A percentile compares a stretch with the other conserved stretches of the same genome.
Conservation (phyloP, 495 filamentous ascomycete species). For the Hamigera avellanea region DNA sequence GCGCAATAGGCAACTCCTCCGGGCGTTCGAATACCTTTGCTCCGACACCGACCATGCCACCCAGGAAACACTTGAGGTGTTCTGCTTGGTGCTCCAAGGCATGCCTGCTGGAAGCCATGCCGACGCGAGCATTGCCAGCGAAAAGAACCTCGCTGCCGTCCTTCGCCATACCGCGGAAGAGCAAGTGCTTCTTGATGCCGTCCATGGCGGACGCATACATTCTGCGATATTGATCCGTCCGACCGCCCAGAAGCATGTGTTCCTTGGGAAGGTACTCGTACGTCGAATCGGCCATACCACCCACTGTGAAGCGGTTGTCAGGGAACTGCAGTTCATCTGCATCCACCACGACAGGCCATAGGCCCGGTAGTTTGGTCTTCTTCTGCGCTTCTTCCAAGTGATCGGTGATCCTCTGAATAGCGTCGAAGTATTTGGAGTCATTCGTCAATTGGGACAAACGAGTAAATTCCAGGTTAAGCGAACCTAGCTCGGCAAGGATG, state of each 20-base stretch:
- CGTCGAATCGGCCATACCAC: constrained; percentile 79
- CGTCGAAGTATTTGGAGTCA: constrained; percentile 83
- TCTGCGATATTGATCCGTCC: constrained; percentile 60
- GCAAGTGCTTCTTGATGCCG: constrained; percentile 60
- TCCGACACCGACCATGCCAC: constrained; percentile 49
- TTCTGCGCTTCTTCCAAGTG: constrained; percentile 64
- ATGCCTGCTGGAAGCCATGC: constrained; percentile 7
- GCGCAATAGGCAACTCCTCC: constrained; percentile 42
- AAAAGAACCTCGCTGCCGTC: constrained; percentile 69
- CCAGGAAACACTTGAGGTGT: constrained; percentile 51
- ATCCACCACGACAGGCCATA: constrained; percentile 76
- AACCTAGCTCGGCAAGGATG: constrained; percentile 73
- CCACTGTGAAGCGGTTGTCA: constrained; percentile 56
- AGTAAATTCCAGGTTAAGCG: constrained; percentile 85
- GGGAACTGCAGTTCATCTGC: constrained; percentile 37
- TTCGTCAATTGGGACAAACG: constrained; percentile 80
- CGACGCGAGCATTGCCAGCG: constrained; percentile 39
- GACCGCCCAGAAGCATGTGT: constrained; percentile 64
- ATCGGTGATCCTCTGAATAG: constrained; percentile 77
- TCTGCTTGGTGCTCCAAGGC: constrained; percentile 33
- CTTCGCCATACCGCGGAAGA: constrained; percentile 74
- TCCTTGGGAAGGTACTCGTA: constrained; percentile 97
- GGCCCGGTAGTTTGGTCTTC: constrained; percentile 57
- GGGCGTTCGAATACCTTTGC: constrained; percentile 46
- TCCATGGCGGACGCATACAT: constrained; percentile 69